phyloP scores from a whole-genome alignment of 2,329 filamentous ascomycete species.

The Beauveria varroae region DNA sequence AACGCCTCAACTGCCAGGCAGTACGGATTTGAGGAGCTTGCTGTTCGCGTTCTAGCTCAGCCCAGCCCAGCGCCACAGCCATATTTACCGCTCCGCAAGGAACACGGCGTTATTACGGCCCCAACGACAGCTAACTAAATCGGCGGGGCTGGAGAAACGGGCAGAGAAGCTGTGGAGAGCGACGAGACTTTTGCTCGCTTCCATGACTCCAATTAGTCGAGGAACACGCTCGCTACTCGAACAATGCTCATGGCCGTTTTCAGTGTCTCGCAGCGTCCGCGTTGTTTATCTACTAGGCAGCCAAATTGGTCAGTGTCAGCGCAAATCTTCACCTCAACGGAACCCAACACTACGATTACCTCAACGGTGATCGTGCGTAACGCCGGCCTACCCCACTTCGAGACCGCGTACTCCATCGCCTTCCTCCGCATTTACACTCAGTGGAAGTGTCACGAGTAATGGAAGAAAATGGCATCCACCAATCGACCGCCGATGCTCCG shows the following conservation, averaged over 20 bases:
- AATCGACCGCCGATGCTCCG: not conserved
- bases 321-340: not conserved
- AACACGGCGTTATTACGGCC: conserved; percentile 10
- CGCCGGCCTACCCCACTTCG: not conserved
- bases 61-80: not conserved
- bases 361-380: not conserved
- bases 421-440: not conserved
- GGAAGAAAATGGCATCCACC: not conserved
- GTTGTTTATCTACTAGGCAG: not conserved
- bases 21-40: not conserved
- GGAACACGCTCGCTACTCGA: not conserved
- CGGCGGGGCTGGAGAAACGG: conserved; percentile 2
- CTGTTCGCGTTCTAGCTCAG: not conserved
- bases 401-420: not conserved
- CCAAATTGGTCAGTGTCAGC: not conserved
- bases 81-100: not conserved
- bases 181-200: not conserved
- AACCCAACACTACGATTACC: not conserved
- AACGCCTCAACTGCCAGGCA: not conserved
- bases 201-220: not conserved
- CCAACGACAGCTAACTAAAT: conserved; percentile 1
- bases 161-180: conserved; percentile 3
- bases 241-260: not conserved
- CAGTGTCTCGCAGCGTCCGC: not conserved
- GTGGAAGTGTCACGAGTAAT: not conserved